Evolutionary conservation across 2,329 filamentous ascomycete species (phyloP).

Genomic region (Verticillium tricorpus): DNA sequence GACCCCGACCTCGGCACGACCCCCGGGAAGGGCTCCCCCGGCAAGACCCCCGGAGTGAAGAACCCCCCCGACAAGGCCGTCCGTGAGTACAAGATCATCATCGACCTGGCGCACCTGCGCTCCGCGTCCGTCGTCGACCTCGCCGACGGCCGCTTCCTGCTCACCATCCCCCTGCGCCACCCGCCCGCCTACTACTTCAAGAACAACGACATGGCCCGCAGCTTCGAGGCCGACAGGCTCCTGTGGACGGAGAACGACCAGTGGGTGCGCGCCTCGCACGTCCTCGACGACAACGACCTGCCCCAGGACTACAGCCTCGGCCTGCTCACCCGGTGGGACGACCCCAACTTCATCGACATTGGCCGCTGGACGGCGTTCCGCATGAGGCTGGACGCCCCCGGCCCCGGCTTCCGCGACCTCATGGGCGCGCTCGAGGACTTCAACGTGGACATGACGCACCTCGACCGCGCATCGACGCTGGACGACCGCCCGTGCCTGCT

Average conservation of each 20-base stretch:
- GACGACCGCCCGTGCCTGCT: background rate
- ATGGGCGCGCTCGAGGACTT: conserved; percentile 61
- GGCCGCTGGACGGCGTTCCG: conserved; percentile 55
- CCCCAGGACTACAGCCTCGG: conserved; percentile 30
- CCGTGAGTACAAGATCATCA: conserved; percentile 33
- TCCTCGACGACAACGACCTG: conserved; percentile 30
- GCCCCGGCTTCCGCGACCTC: conserved; percentile 24
- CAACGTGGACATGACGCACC: conserved; percentile 53
- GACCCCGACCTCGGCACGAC: background rate
- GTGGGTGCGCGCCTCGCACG: conserved; percentile 46
- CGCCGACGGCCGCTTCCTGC: conserved; percentile 23
- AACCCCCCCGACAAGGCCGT: conserved; percentile 6
- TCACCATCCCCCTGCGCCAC: conserved; percentile 43
- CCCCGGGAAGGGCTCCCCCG: background rate
- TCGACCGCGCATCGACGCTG: background rate
- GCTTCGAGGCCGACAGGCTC: conserved; percentile 24
- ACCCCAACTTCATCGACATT: conserved; percentile 39
- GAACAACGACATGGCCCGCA: conserved; percentile 21
- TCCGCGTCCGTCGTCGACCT: conserved; percentile 24
- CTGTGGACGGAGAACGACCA: conserved; percentile 36
- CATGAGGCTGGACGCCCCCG: conserved; percentile 30
- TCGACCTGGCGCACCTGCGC: conserved; percentile 42
- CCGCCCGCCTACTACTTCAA: conserved; percentile 46
- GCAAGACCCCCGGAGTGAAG: background rate
- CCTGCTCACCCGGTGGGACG: conserved; percentile 29